Percentiles rank a stretch among this genome's conserved stretches.
Conservation (phyloP, 345 rosid species). For the Hirschfeldia incana region DNA sequence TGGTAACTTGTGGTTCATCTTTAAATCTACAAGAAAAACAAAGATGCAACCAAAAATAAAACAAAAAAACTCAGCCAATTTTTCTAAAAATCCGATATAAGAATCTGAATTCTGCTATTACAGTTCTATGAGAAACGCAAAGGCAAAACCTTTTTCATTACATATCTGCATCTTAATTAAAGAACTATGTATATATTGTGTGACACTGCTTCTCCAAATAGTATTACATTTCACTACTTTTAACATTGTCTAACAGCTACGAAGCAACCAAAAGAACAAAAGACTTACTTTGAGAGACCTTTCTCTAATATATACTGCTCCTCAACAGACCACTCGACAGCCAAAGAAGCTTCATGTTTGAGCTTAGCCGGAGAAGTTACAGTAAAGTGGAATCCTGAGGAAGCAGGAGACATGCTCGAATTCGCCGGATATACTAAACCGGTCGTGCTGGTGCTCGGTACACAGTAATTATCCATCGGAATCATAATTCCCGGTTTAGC, state of each 20-base stretch:
- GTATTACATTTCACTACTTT: not conserved
- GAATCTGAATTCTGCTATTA: not conserved
- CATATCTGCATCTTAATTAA: too few relatives aligned
- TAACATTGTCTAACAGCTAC: constrained; percentile 10
- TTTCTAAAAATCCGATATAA: not conserved
- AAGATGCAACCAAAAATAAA: not conserved
- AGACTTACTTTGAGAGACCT: constrained; percentile 64
- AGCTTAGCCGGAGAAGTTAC: constrained; percentile 31
- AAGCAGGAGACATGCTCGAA: constrained; percentile 29
- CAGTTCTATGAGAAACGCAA: constrained; percentile 14
- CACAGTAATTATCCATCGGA: constrained; percentile 39
- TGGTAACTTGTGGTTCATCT: constrained; percentile 74
- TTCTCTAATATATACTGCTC: constrained; percentile 78
- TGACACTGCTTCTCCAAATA: too few relatives aligned
- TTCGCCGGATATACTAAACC: constrained; percentile 36
- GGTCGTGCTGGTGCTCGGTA: constrained; percentile 34
- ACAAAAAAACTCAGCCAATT: not conserved
- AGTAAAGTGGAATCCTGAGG: constrained; percentile 35
- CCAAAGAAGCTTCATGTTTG: constrained; percentile 57
- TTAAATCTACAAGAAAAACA: constrained; percentile 50
- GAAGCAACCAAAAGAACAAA: not conserved
- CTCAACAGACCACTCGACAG: constrained; percentile 82
- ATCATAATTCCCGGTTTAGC: constrained; percentile 21
- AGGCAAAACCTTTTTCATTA: not conserved
- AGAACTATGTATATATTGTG: too few relatives aligned